phyloP scores from a whole-genome alignment of 805 yeast species.

The Candida hungchunana region DNA sequence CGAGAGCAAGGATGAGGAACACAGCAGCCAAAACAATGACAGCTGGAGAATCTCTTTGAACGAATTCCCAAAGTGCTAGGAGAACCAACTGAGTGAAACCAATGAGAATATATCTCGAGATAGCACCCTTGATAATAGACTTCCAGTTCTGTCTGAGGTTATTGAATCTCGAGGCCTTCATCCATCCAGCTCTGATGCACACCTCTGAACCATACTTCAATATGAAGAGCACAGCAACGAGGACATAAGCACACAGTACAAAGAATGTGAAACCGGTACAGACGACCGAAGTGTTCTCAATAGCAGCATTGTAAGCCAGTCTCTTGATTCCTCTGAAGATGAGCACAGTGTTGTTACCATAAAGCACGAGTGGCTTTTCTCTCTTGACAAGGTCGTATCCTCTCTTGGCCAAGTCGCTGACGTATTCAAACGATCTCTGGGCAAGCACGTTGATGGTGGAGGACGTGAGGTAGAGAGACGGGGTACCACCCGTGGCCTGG shows the following conservation, averaged over 20 bases:
- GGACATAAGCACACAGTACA: slow-evolving; percentile 67
- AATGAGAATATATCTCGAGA: slow-evolving; percentile 74
- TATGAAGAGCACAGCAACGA: slow-evolving; percentile 55
- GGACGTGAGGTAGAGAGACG: slow-evolving; percentile 60
- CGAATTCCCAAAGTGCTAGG: slow-evolving; percentile 85
- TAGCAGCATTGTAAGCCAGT: slow-evolving; percentile 68
- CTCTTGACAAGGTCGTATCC: slow-evolving; percentile 33
- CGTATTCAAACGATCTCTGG: slow-evolving; percentile 52
- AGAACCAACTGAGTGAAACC: slow-evolving; percentile 81
- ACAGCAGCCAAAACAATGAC: slow-evolving; percentile 77
- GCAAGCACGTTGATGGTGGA: slow-evolving; percentile 65
- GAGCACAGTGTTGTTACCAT: slow-evolving; percentile 53
- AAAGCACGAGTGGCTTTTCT: slow-evolving; percentile 31
- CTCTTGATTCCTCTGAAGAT: slow-evolving; percentile 86
- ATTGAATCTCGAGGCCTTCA: slow-evolving; percentile 42
- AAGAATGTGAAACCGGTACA: slow-evolving; percentile 87
- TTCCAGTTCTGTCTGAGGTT: slow-evolving; percentile 54
- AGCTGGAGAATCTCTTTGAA: slow-evolving; percentile 79
- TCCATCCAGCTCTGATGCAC: slow-evolving; percentile 43
- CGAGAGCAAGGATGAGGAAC: slow-evolving; percentile 57
- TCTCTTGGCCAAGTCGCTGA: slow-evolving; percentile 24
- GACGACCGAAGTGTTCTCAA: slow-evolving; percentile 81
- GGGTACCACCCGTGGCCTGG: slow-evolving; percentile 86
- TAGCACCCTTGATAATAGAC: slow-evolving; percentile 66
- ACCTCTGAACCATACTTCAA: slow-evolving; percentile 49